Evolutionary conservation across 176 grass and related monocot genomes (phyloP).

Genomic region (Alopecurus myosuroides): DNA sequence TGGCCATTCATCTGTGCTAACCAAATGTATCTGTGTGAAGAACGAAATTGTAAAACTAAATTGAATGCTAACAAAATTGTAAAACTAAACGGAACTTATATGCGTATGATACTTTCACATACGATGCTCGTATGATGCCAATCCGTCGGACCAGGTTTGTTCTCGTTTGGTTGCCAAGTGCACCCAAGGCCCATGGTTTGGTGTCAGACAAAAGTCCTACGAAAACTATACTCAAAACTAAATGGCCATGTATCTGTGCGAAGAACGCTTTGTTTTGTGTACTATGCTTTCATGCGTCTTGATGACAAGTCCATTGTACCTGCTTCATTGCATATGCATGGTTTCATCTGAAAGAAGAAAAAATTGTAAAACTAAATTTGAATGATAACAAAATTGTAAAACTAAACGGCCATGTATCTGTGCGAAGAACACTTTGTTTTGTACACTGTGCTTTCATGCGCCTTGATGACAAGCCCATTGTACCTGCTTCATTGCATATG

Average conservation of each 20-base stretch:
- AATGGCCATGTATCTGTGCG: neutral
- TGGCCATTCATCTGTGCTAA: no score
- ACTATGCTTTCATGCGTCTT: neutral
- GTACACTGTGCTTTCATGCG: neutral
- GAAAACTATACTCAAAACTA: no score
- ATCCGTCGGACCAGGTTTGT: no score
- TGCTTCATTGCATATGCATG: conserved; percentile 1
- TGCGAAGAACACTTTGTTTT: neutral
- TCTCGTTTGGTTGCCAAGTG: no score
- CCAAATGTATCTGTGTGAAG: no score
- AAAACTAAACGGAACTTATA: conserved; percentile 12
- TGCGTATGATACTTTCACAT: no score
- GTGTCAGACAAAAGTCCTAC: no score
- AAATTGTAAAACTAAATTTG: no score
- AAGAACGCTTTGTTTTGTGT: neutral
- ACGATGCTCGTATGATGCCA: no score
- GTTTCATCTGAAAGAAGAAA: no score
- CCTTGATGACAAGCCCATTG: neutral
- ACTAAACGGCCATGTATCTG: neutral
- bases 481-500: neutral
- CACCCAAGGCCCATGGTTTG: no score
- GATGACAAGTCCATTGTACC: neutral
- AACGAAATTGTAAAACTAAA: no score
- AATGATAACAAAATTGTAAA: neutral
- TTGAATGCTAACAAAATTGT: neutral